Base-by-base conservation (phyloP, 2,329 filamentous ascomycete genomes). In the Penicillium sp. region DNA sequence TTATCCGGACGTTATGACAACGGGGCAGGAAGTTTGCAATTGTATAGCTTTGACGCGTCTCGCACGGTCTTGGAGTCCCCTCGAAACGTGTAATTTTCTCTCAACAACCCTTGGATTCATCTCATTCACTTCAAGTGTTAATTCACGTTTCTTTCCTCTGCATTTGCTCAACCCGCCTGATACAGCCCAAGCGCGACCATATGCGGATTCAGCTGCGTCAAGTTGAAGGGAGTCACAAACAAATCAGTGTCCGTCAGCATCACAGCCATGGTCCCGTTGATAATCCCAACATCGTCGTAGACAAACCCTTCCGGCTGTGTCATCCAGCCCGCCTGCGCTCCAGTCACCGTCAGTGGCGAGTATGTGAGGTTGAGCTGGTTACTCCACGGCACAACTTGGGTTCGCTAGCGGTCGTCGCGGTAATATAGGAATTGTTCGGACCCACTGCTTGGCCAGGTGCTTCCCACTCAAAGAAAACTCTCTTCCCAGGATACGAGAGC, bases 191-290 rank as follows among this genome's bases (percentile, higher is more conserved):
- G 81, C 23, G 91, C 91, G 60, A 87, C 86, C 41, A 95, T 88
- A 69, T 93, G 90, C 0, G 90, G 87, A 66, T 95, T 94, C 21
- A 94, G 82, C 82, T 86, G 83, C 26, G 82, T 85, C 62, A 94
- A 62, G 72, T 95, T 95, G 76, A 91, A 94, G 0, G 91, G 89
- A 7, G 91, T 93, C 3, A 93, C 83, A 64, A 82, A 87, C 0
- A 88, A 67, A 66, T 93, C 84, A 0, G 75, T 73, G 69, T 94
- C 91, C 0, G 91, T 94, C 11, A 96, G 72, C 0, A 88, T 90
- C 51, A 96, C 79, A 72, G 94, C 95, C 77, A 93, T 90, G 4
- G 92, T 95, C 0, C 86, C 90, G 67, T 95, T 95, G 55, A 91
- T 82, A 1, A 86, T 85, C 0, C 88, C 88, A 59, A 93, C 88